Evolutionary conservation across 768 basidiomycete genomes (phyloP), one percentile per base, ranked within the genome.

Genomic region (Brasilioporus rufonigricans): DNA sequence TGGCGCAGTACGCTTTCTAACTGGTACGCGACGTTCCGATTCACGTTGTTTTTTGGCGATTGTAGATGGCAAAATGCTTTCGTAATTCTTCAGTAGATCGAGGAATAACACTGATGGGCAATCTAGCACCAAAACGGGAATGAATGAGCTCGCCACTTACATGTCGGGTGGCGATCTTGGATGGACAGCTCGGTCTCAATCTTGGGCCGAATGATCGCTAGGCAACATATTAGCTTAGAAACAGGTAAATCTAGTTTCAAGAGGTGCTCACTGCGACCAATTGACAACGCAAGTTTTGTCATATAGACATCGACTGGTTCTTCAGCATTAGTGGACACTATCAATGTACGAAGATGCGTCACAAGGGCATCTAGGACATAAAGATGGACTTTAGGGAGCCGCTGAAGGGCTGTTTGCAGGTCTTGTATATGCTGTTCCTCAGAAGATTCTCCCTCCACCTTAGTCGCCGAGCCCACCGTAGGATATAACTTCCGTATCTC

Each of bases 401-500:
- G 81, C 65, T 82, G 81, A 62, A 97, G 73, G 4, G 86, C 81
- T 24, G 71, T 65, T 54, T 80, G 77, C 31, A 96, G 62, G 54
- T 83, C 84, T 58, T 83, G 76, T 19, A 91, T 69, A 55, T 81
- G 83, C 45, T 88, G 80, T 50, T 85, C 80, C 49, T 84, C 80
- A 0, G 77, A 73, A 2, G 71, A 70, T 44, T 78, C 78, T 21
- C 78, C 80, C 18, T 85, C 87, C n/a, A 65, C 61, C 61, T 80
- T 83, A 1, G 67, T 67, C 24, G 78, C 66, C 11, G 82, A 79
- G 24, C 87, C 85, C 50, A 90, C 81, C 72, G 76, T 79, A 6
- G 92, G 93, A 64, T 97, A 98, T n/a, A 97, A 60, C 58, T 84
- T 86, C 51, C 91, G 81, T 57, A 95, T 77, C 29, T 97, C 94